Conservation (phyloP, 2,329 filamentous ascomycete genomes). For the Mycosphaerelloides madeirae region DNA sequence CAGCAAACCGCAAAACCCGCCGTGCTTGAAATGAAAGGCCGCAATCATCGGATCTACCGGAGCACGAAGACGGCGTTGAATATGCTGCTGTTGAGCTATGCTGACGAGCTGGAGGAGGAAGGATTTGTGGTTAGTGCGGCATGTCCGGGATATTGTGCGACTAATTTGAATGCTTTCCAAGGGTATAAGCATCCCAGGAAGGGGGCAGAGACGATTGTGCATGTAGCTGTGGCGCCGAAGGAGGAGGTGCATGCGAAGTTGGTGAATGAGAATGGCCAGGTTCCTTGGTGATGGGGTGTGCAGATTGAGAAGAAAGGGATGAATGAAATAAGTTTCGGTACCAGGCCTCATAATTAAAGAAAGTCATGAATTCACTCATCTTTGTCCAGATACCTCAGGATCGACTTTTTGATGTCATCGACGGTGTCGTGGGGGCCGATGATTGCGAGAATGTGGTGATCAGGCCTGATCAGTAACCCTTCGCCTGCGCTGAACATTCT, state of each 20-base stretch:
- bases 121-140: slow-evolving; percentile 25
- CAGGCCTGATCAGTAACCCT: no score
- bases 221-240: slow-evolving; percentile 18
- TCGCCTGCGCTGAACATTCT: no score
- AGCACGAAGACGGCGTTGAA: slow-evolving; percentile 27
- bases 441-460: no score
- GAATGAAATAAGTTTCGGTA: no score
- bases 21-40: not conserved
- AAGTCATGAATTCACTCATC: no score
- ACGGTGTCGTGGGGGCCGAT: no score
- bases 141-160: slow-evolving; percentile 20
- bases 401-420: no score
- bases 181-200: slow-evolving; percentile 28
- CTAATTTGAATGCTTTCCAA: slow-evolving; percentile 23
- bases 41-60: slow-evolving; percentile 21
- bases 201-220: slow-evolving; percentile 26
- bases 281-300: slow-evolving; percentile 1
- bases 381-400: no score
- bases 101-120: slow-evolving; percentile 18
- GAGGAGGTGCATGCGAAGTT: slow-evolving; percentile 25
- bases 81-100: slow-evolving; percentile 26
- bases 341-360: no score
- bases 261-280: slow-evolving; percentile 21
- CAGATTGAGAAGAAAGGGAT: no score
- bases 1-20: not conserved